phyloP scores from a whole-genome alignment of 805 yeast species.

The Suhomyces pyralidae region DNA sequence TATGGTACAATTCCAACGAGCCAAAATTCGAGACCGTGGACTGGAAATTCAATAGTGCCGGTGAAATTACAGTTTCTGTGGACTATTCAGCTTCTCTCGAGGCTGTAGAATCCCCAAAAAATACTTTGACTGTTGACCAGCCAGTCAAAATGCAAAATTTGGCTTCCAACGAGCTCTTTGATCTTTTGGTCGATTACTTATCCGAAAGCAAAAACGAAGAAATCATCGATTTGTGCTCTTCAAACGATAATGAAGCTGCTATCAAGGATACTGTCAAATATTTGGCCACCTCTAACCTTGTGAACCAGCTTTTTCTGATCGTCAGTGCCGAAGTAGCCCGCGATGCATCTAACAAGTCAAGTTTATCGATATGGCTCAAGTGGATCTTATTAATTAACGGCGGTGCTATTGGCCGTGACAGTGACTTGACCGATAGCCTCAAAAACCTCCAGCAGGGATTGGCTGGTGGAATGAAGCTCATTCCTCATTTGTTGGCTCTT shows the following conservation, averaged over 20 bases:
- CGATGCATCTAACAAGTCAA: slow-evolving; percentile 24
- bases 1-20: slow-evolving; percentile 34
- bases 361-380: slow-evolving; percentile 65
- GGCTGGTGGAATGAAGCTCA: slow-evolving; percentile 49
- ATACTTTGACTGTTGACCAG: slow-evolving; percentile 16
- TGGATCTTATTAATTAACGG: slow-evolving; percentile 75
- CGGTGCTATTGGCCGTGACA: slow-evolving; percentile 52
- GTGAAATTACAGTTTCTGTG: slow-evolving; percentile 10
- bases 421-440: slow-evolving; percentile 52
- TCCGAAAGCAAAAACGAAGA: slow-evolving; percentile 6
- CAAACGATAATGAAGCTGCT: slow-evolving; percentile 27
- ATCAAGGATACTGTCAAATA: slow-evolving; percentile 36
- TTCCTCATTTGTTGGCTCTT: slow-evolving; percentile 70
- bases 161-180: slow-evolving; percentile 17
- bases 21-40: slow-evolving; percentile 20
- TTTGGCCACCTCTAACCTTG: slow-evolving; percentile 23
- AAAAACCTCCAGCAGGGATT: slow-evolving; percentile 58
- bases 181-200: slow-evolving; percentile 10
- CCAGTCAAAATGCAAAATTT: slow-evolving; percentile 22
- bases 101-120: background rate
- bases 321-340: slow-evolving; percentile 26
- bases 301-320: slow-evolving; percentile 23
- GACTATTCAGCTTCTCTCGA: slow-evolving; percentile 2
- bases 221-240: slow-evolving; percentile 21
- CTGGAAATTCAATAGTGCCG: slow-evolving; percentile 10